These are phyloP conservation scores for Xanthoceras sorbifolium DNA, from an alignment of 345 rosid genomes.

Conservation along the genomic window DNA sequence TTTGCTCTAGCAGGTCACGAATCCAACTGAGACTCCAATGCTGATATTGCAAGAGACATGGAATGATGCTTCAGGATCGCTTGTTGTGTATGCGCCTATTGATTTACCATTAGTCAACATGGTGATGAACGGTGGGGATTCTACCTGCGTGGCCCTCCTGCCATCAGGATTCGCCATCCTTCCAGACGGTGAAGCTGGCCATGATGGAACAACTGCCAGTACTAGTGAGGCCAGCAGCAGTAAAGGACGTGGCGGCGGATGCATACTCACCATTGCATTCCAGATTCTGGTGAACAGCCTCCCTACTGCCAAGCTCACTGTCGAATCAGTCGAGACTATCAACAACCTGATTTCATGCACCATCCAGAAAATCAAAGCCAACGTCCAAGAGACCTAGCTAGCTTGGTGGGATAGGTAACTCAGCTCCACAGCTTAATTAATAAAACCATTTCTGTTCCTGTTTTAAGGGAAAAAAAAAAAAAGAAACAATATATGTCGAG, in stretches of 20 bases:
- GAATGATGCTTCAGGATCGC: slow-evolving; percentile 53
- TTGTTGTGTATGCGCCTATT: slow-evolving; percentile 66
- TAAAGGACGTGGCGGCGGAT: slow-evolving; percentile 32
- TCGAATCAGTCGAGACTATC: slow-evolving; percentile 59
- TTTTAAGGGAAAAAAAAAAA: not conserved
- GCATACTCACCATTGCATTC: slow-evolving; percentile 55
- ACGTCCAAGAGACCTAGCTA: slow-evolving; percentile 32
- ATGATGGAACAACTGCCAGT: slow-evolving; percentile 18
- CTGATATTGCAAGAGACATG: slow-evolving; percentile 71
- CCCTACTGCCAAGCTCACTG: slow-evolving; percentile 46
- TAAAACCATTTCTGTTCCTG: too few relatives aligned
- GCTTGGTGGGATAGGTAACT: not conserved
- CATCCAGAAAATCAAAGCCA: slow-evolving; percentile 56
- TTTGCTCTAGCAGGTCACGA: slow-evolving; percentile 34
- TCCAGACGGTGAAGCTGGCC: slow-evolving; percentile 36
- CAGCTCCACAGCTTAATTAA: slow-evolving; percentile 5
- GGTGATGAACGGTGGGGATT: slow-evolving; percentile 55
- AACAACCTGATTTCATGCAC: slow-evolving; percentile 61
- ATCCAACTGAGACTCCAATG: slow-evolving; percentile 41
- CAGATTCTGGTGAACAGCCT: slow-evolving; percentile 57
- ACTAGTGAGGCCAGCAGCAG: slow-evolving; percentile 5
- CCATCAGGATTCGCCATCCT: slow-evolving; percentile 68
- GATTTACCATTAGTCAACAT: slow-evolving; percentile 42
- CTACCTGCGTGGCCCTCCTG: slow-evolving; percentile 42
- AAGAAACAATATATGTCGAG: not conserved